phyloP scores from a whole-genome alignment of 2,329 filamentous ascomycete genomes.

The Chaetomium strumarium region DNA sequence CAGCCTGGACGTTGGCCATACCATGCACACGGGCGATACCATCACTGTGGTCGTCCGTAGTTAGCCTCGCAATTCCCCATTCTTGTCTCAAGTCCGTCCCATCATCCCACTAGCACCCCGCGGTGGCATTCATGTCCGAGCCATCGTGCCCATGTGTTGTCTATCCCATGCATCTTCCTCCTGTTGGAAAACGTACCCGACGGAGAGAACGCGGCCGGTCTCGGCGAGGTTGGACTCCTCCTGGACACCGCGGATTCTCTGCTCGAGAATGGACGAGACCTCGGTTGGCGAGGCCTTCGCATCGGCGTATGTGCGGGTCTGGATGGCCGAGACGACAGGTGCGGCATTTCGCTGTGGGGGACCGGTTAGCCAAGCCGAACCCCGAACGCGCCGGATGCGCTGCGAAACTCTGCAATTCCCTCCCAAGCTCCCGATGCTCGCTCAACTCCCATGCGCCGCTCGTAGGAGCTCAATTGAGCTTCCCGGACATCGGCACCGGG shows the following conservation, averaged over 20 bases:
- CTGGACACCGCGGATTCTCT: slow-evolving; percentile 96
- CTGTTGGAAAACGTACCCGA: slow-evolving; percentile 69
- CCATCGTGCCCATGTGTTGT: slow-evolving; percentile 1
- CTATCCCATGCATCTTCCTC: slow-evolving; percentile 15
- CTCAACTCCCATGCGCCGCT: slow-evolving; percentile 24
- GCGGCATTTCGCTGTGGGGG: slow-evolving; percentile 78
- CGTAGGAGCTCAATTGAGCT: slow-evolving; percentile 37
- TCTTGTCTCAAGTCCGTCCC: slow-evolving; percentile 21
- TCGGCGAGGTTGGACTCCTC: slow-evolving; percentile 95
- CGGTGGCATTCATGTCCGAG: not conserved
- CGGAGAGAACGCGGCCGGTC: slow-evolving; percentile 97
- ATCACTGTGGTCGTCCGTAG: slow-evolving; percentile 60
- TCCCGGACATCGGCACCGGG: slow-evolving; percentile 24
- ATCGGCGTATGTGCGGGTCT: slow-evolving; percentile 84
- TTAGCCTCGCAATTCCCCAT: slow-evolving; percentile 23
- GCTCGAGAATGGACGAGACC: slow-evolving; percentile 98
- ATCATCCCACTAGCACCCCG: not conserved
- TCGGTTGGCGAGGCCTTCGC: slow-evolving; percentile 95
- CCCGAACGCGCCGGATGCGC: slow-evolving; percentile 20
- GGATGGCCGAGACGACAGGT: slow-evolving; percentile 66
- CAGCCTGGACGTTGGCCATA: slow-evolving; percentile 99
- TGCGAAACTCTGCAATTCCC: slow-evolving; percentile 27
- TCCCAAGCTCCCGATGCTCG: slow-evolving; percentile 35
- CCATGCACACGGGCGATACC: slow-evolving; percentile 99
- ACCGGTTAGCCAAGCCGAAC: slow-evolving; percentile 34